Evolutionary conservation across 2,329 filamentous ascomycete genomes (phyloP).

Genomic region (Fusarium ramigenum): DNA sequence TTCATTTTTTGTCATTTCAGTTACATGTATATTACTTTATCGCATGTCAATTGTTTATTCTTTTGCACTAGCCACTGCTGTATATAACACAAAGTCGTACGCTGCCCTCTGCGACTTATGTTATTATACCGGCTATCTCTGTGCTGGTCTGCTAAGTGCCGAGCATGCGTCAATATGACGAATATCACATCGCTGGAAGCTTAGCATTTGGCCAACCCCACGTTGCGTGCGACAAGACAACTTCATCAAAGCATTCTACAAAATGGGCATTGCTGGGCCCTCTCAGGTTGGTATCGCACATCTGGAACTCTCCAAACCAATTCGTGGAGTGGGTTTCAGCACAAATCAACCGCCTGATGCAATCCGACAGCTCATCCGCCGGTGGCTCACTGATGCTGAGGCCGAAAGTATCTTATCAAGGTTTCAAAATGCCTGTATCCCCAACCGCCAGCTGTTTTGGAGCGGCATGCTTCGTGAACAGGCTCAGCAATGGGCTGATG

Average conservation of each 20-base stretch:
- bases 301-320: too few relatives aligned
- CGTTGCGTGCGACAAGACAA: fast-evolving
- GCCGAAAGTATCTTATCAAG: neutral
- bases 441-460: constrained; percentile 28
- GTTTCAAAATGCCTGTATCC: neutral
- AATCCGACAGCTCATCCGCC: neutral
- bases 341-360: neutral
- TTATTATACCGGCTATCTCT: neutral
- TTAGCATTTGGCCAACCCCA: fast-evolving
- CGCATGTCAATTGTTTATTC: fast-evolving
- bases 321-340: neutral
- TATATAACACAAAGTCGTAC: too few relatives aligned
- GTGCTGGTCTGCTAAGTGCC: too few relatives aligned
- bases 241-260: neutral
- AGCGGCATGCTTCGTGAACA: constrained; percentile 22
- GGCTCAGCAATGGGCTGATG: constrained; percentile 30
- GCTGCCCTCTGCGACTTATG: too few relatives aligned
- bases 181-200: fast-evolving
- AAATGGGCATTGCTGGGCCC: fast-evolving
- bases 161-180: neutral
- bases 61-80: fast-evolving
- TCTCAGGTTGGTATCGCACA: too few relatives aligned
- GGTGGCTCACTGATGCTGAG: neutral
- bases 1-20: neutral
- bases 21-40: neutral